Evolutionary conservation across 345 rosid species (phyloP), one percentile per base, ranked within the genome.

Genomic region (Populus deltoides): DNA sequence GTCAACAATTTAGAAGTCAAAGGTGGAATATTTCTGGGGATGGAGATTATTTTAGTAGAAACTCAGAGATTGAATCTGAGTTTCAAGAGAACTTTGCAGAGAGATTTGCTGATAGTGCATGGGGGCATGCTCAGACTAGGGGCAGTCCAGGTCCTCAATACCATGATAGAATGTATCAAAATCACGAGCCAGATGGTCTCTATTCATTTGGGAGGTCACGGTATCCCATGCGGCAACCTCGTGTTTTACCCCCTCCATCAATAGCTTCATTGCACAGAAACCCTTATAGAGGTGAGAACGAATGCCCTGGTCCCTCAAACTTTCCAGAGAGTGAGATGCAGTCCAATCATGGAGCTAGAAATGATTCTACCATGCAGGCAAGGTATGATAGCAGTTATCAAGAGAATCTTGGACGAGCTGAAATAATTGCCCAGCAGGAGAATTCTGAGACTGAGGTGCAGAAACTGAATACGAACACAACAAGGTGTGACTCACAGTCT

Each of bases 401-500:
- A 77, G 92, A 81, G 75, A 86, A 84, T 79, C 79, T 74, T 79
- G 85, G 81, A 68, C 82, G 72, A 78, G 75, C 80, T n/a, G 85
- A 81, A 70, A 75, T 77, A 53, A 62, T 85, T 57, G 38, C 78
- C 36, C 84, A 75, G 75, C 79, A 41, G 41, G 86, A 81, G 25
- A 82, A 73, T 70, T 47, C 80, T 76, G 82, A 68, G 75, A 84
- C 80, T 75, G 89, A 79, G 81, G 85, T 69, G 38, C 86, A 67
- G 80, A 87, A 82, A 55, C 75, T 88, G 57, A 91, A 88, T 83
- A 80, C 78, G 72, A 84, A 81, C 71, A 77, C 91, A 61, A 85
- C 83, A 55, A 86, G 89, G 79, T 93, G 97, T 71, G 97, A 91
- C 79, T 97, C 99, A 47, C 98, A 90, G 87, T 97, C 98, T 75